These are phyloP conservation scores for Nannochloropsis gaditana DNA, from an alignment of 108 stramenopile species.

Conservation along the genomic window DNA sequence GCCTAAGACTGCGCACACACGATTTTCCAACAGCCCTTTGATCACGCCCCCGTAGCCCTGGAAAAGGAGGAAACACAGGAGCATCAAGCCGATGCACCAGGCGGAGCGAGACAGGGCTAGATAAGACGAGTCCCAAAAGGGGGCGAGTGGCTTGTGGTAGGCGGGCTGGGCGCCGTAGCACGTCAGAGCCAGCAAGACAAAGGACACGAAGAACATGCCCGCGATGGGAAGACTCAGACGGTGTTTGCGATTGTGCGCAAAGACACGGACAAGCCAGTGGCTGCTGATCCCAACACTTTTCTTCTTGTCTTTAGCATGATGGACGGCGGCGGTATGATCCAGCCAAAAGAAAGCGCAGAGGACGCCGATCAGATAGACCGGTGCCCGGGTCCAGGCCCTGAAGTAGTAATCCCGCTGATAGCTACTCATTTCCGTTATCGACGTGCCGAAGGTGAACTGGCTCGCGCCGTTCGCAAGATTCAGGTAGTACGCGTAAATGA, in stretches of 20 bases:
- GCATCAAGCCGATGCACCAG: slow-evolving; percentile 17
- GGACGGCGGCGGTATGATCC: not conserved
- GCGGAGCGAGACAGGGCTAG: not conserved
- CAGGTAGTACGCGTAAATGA: not conserved
- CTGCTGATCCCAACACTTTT: not conserved
- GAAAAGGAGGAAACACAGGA: not conserved
- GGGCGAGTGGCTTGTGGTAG: not conserved
- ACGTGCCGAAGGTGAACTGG: not conserved
- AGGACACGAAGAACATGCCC: not conserved
- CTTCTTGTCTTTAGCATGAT: not conserved
- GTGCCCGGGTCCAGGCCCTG: not conserved
- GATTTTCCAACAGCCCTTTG: not conserved
- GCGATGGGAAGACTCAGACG: not conserved
- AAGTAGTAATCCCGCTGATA: not conserved
- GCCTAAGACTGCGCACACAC: not conserved
- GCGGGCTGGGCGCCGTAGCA: not conserved
- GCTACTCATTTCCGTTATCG: not conserved
- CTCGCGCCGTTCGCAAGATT: not conserved
- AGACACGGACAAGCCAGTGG: not conserved
- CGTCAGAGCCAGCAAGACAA: not conserved
- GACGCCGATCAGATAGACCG: not conserved
- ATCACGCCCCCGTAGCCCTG: not conserved
- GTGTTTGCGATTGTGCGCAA: not conserved
- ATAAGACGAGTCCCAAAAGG: slow-evolving; percentile 11
- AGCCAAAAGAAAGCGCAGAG: not conserved